A percentile compares a stretch with the other conserved stretches of the same genome.
These are phyloP conservation scores for Linaria vulgaris DNA, from an alignment of 257 asterid genomes.

Conservation along the genomic window DNA sequence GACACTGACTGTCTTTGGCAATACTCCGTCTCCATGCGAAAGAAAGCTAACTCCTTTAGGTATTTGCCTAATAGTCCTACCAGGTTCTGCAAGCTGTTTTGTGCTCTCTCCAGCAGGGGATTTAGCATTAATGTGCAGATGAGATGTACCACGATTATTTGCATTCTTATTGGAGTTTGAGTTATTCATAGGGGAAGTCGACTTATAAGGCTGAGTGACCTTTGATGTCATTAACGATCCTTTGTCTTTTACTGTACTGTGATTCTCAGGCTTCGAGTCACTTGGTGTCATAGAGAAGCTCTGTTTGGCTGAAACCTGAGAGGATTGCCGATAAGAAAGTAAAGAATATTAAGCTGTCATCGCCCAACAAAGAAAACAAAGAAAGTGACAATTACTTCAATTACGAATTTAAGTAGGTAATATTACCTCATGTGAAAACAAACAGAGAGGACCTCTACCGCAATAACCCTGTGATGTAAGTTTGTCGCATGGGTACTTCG, in stretches of 20 bases:
- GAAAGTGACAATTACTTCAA: slow-evolving; percentile 4
- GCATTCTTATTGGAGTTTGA: slow-evolving; percentile 35
- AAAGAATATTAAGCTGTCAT: slow-evolving; percentile 17
- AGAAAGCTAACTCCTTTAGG: slow-evolving; percentile 72
- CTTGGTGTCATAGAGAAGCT: slow-evolving; percentile 34
- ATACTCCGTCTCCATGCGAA: slow-evolving; percentile 34
- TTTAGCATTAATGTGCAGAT: slow-evolving; percentile 34
- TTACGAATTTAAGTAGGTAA: slow-evolving; percentile 21
- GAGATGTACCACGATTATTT: slow-evolving; percentile 27
- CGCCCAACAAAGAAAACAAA: background rate
- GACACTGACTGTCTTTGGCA: slow-evolving; percentile 27
- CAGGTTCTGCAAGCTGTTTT: slow-evolving; percentile 33
- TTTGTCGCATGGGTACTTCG: slow-evolving; percentile 82
- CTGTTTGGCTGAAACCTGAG: slow-evolving; percentile 47
- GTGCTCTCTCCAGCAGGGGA: slow-evolving; percentile 29
- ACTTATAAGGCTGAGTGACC: slow-evolving; percentile 40
- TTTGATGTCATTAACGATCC: slow-evolving; percentile 32
- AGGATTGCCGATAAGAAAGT: slow-evolving; percentile 19
- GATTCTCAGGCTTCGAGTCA: slow-evolving; percentile 36
- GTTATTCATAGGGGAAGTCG: slow-evolving; percentile 34
- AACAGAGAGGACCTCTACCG: slow-evolving; percentile 74
- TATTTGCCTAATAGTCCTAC: slow-evolving; percentile 34
- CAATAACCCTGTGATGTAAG: slow-evolving; percentile 62
- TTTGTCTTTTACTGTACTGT: slow-evolving; percentile 33
- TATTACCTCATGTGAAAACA: slow-evolving; percentile 84